phyloP scores from a whole-genome alignment of 2,329 filamentous ascomycete species.

The Cladosporium sp. region DNA sequence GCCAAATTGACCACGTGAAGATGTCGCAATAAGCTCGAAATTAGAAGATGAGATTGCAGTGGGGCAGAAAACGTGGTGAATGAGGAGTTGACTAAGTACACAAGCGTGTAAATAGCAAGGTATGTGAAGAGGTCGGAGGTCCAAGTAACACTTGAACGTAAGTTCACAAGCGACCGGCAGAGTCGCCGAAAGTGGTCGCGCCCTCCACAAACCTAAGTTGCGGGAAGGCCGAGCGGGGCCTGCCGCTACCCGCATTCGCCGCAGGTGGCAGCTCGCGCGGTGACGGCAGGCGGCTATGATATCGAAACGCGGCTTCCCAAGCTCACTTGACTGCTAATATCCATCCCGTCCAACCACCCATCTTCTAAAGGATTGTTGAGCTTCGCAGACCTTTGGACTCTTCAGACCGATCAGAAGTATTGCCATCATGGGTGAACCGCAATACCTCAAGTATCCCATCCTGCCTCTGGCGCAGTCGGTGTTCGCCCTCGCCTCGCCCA shows the following conservation, averaged over 20 bases:
- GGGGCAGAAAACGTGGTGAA: too few relatives aligned
- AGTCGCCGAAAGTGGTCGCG: neutral
- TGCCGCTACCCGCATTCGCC: neutral
- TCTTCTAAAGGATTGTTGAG: neutral
- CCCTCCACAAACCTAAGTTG: neutral
- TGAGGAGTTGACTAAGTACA: too few relatives aligned
- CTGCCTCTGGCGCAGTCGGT: constrained; percentile 78
- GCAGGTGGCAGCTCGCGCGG: neutral
- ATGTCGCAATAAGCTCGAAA: neutral
- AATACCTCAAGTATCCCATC: constrained; percentile 79
- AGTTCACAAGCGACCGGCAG: neutral
- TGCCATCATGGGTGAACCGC: constrained; percentile 63
- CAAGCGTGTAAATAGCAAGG: too few relatives aligned
- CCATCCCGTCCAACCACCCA: neutral
- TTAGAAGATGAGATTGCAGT: too few relatives aligned
- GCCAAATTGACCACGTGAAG: neutral
- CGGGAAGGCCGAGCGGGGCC: neutral
- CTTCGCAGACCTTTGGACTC: too few relatives aligned
- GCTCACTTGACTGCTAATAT: constrained; percentile 5
- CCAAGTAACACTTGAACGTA: too few relatives aligned
- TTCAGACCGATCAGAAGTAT: neutral
- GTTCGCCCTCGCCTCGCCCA: constrained; percentile 78
- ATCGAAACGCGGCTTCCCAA: constrained; percentile 10
- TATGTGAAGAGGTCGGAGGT: too few relatives aligned
- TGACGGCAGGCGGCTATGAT: neutral